Conservation (phyloP, 169 alveolate genomes). For the Plasmodium falciparum region DNA sequence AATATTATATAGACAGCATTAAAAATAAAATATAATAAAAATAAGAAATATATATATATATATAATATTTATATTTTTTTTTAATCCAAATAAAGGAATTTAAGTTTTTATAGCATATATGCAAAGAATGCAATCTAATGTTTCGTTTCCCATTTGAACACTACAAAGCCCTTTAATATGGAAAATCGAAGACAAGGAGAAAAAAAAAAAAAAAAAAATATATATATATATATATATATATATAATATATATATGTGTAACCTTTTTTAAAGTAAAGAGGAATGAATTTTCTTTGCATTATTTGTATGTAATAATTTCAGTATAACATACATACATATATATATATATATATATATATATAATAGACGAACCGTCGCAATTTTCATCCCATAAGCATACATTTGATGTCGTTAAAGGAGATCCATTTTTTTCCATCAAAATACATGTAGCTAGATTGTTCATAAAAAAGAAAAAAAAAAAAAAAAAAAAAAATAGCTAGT, state of each 20-base stretch:
- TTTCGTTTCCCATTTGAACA: conserved; percentile 85
- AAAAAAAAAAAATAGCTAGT: conserved; percentile 25
- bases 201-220: not conserved
- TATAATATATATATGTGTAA: not conserved
- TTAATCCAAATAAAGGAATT: conserved; percentile 1
- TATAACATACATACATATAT: no score
- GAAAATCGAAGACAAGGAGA: not conserved
- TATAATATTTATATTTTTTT: no score
- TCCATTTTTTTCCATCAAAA: conserved; percentile 87
- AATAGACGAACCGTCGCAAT: conserved; percentile 82
- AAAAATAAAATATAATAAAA: no score
- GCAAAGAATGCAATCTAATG: conserved; percentile 85
- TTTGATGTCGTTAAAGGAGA: conserved; percentile 87
- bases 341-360: not conserved
- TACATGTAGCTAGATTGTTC: conserved; percentile 82
- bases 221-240: not conserved
- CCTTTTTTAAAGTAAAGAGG: not conserved
- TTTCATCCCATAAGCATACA: conserved; percentile 87
- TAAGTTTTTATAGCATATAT: conserved; percentile 84
- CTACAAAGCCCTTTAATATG: conserved; percentile 80
- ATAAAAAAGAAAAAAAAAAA: conserved; percentile 41
- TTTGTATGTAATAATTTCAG: no score
- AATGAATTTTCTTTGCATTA: no score
- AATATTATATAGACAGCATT: no score
- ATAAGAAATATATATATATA: no score